A percentile compares a stretch with the other conserved stretches of the same genome.
Evolutionary conservation across 768 basidiomycete species (phyloP).

Genomic region (Termitomyces sp.): DNA sequence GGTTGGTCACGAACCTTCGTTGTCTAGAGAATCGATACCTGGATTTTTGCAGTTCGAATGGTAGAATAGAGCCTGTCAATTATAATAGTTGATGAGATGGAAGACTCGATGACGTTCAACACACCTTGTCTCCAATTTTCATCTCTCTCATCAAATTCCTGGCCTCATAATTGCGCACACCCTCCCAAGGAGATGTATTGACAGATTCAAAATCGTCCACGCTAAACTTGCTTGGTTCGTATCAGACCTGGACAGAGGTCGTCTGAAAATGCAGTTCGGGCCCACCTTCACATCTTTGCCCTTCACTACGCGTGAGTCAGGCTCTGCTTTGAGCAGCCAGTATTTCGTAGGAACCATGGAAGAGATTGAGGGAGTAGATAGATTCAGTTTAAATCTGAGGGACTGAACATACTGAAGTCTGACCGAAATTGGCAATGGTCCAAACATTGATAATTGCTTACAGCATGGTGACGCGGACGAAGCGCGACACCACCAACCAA

Average conservation of each 20-base stretch:
- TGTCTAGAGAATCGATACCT: conserved; percentile 32
- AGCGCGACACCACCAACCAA: too few species aligned
- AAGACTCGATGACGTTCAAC: conserved; percentile 6
- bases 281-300: conserved; percentile 81
- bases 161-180: conserved; percentile 82
- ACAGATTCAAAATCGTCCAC: conserved; percentile 79
- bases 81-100: not conserved
- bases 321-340: conserved; percentile 87
- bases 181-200: conserved; percentile 76
- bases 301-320: conserved; percentile 77
- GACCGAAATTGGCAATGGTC: not conserved
- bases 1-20: not conserved
- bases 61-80: conserved; percentile 69
- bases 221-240: conserved; percentile 51
- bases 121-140: conserved; percentile 68
- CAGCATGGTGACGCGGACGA: too few species aligned
- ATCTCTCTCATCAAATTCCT: conserved; percentile 82
- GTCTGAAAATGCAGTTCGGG: not conserved
- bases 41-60: conserved; percentile 84
- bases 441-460: not conserved
- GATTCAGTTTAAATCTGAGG: not conserved
- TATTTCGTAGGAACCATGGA: conserved; percentile 21
- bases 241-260: not conserved
- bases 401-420: not conserved
- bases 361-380: not conserved